Base-by-base conservation (phyloP, 2,329 filamentous ascomycete species). In the Claviceps lovelessii region DNA sequence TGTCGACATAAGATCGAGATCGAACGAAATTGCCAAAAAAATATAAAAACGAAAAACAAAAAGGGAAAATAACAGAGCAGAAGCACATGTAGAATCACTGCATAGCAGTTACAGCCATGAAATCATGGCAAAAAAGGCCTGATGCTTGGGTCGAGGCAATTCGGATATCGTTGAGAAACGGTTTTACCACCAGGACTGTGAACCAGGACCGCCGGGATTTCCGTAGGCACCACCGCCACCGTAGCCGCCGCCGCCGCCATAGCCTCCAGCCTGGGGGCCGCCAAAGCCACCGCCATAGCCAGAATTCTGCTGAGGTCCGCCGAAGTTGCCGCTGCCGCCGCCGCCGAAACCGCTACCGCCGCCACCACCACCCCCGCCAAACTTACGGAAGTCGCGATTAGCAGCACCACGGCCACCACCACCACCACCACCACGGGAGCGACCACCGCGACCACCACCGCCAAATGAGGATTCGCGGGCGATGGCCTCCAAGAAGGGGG, bases 401-500 rank as follows among this genome's bases (percentile, higher is more conserved):
- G 85, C 76, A 66, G 71, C 72, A 51, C 86, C 84, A 57, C 89
- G 84, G 58, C 86, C 79, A 59, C 86, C 80, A 60, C 81, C 76
- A 5, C 48, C 48, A 11, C 45, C 44, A 57, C 83, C 76, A 28
- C 75, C 70, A 54, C 68, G 64, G 53, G 64, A 63, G 51, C 79
- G 73, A 57, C 84, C 77, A 54, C 84, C 72, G 55, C 84, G 74
- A 23, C 47, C 31, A 49, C 47, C 47, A 23, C 84, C 71, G 50
- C 85, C 88, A 62, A 83, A 95, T 64, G 87, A 87, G 60, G 89
- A 87, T 74, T 98, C 93, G 60, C 93, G 90, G 65, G 93, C 91
- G 73, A 98, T 95, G 67, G 87, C 94, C 80, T 98, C 93, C 58
- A 98, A 80, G 82, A 97, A 98, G 50, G 79, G 70, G 37, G 93